A percentile compares a stretch with the other conserved stretches of the same genome.
Conservation (phyloP, 1,284 basidiomycete genomes). For the Apiotrichum brassicae region DNA sequence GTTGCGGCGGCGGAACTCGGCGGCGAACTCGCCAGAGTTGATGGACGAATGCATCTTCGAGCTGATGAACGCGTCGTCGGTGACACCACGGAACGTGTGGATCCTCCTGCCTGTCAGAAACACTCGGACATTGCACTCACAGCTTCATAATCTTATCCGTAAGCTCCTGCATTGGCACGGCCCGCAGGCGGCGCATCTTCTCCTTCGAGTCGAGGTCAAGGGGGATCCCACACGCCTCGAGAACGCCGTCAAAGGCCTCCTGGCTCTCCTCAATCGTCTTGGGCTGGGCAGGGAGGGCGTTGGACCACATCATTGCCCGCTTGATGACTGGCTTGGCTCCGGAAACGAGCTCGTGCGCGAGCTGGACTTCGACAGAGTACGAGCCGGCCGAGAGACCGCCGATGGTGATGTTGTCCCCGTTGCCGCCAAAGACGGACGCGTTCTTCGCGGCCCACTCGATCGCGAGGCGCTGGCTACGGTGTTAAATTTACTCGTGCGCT, state of each 20-base stretch:
- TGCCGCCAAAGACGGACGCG: constrained; percentile 32
- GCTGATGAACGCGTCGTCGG: constrained; percentile 25
- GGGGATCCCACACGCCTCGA: constrained; percentile 19
- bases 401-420: constrained; percentile 32
- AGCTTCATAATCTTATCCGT: constrained; percentile 23
- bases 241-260: constrained; percentile 22
- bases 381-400: constrained; percentile 40
- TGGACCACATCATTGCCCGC: constrained; percentile 24
- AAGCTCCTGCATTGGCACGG: constrained; percentile 17
- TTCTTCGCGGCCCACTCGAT: constrained; percentile 31
- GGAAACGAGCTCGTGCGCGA: constrained; percentile 30
- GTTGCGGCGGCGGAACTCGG: constrained; percentile 14
- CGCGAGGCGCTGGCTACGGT: constrained; percentile 20
- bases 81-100: constrained; percentile 26
- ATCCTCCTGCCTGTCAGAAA: constrained; percentile 8
- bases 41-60: constrained; percentile 10
- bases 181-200: constrained; percentile 21
- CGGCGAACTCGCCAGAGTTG: constrained; percentile 17
- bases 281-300: constrained; percentile 25
- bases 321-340: constrained; percentile 11
- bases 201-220: constrained; percentile 10
- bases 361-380: constrained; percentile 33
- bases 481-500: not conserved
- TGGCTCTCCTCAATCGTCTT: constrained; percentile 24
- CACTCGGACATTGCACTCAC: constrained; percentile 3